Conservation (phyloP, 441 rosid species). For the Corymbia calophylla region DNA sequence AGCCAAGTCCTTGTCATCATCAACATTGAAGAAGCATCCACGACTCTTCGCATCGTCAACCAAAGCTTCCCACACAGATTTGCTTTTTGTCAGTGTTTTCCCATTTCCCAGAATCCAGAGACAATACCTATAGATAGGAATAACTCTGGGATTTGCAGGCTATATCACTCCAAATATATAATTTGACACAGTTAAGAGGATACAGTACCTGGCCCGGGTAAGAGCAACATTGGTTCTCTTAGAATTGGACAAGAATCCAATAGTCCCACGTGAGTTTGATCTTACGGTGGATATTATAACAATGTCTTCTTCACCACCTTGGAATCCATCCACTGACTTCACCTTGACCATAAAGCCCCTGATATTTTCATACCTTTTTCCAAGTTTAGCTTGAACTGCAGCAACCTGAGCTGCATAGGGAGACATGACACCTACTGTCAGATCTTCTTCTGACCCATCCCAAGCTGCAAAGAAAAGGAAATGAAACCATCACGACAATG, state of each 20-base stretch:
- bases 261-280: conserved; percentile 14
- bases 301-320: conserved; percentile 51
- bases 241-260: conserved; percentile 24
- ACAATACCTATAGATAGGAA: conserved; percentile 17
- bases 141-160: not conserved
- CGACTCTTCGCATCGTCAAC: conserved; percentile 32
- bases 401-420: conserved; percentile 39
- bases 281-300: conserved; percentile 42
- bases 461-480: conserved; percentile 16
- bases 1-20: conserved; percentile 29
- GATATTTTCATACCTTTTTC: not conserved
- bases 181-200: not conserved
- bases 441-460: conserved; percentile 3
- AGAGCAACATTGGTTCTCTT: conserved; percentile 39
- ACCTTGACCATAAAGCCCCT: conserved; percentile 27
- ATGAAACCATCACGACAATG: not conserved
- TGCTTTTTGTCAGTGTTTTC: conserved; percentile 17
- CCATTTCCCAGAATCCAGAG: conserved; percentile 44
- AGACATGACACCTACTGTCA: conserved; percentile 31
- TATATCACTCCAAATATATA: not conserved
- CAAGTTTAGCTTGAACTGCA: conserved; percentile 32
- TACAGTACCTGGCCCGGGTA: conserved; percentile 33
- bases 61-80: conserved; percentile 27
- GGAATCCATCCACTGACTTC: conserved; percentile 40
- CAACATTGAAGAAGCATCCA: conserved; percentile 35